Percentiles rank a stretch among this genome's conserved stretches.
Conservation (phyloP, 345 rosid genomes). For the Camelina sativa region DNA sequence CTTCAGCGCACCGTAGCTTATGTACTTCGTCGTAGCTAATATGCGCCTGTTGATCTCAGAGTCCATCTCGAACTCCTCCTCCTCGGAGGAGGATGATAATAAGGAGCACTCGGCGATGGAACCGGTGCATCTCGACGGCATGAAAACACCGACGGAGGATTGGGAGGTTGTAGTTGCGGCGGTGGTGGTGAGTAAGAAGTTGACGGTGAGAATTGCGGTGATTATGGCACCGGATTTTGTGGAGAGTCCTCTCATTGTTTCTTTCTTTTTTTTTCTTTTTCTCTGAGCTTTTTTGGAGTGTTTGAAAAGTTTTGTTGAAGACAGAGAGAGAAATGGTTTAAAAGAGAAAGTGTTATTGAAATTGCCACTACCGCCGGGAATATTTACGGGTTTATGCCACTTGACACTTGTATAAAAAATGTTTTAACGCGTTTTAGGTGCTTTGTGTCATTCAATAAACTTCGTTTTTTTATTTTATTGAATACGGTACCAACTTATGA, state of each 20-base stretch:
- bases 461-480: background rate
- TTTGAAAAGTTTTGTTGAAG: conserved; percentile 3
- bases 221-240: conserved; percentile 9
- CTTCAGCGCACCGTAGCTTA: conserved; percentile 88
- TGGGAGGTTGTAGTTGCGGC: conserved; percentile 33
- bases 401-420: conserved; percentile 7
- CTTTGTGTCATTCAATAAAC: background rate
- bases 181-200: conserved; percentile 23
- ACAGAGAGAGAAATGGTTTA: conserved; percentile 37
- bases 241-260: conserved; percentile 38
- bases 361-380: conserved; percentile 35
- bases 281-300: background rate
- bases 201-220: conserved; percentile 55
- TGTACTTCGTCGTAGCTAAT: conserved; percentile 59
- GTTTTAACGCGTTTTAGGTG: conserved; percentile 27
- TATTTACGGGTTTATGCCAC: conserved; percentile 47
- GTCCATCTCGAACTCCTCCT: conserved; percentile 58
- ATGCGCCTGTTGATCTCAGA: conserved; percentile 86
- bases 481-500: conserved; percentile 4
- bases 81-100: conserved; percentile 26
- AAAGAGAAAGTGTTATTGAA: conserved; percentile 22
- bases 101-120: conserved; percentile 69
- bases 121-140: conserved; percentile 63
- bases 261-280: background rate
- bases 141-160: conserved; percentile 39